Evolutionary conservation across 345 rosid genomes (phyloP).

Genomic region (Crucihimalaya himalaica): DNA sequence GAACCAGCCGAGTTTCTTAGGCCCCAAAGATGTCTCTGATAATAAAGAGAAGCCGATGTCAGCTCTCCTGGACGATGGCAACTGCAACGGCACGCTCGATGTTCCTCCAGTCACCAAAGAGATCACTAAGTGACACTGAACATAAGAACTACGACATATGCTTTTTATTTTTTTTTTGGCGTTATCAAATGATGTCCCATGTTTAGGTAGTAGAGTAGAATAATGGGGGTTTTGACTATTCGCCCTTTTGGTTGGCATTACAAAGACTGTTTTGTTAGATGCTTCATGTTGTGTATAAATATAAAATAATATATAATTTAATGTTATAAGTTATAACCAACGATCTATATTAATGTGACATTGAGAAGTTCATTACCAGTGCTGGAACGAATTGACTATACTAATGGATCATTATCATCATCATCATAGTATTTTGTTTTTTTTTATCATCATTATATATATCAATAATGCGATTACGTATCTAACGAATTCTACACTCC

Average conservation of each 20-base stretch:
- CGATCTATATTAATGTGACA: too few relatives aligned
- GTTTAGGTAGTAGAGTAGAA: background rate
- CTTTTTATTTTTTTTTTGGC: background rate
- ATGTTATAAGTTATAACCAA: background rate
- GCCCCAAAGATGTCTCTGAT: conserved; percentile 35
- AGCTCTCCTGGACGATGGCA: conserved; percentile 35
- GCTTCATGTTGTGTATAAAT: background rate
- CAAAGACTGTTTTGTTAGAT: background rate
- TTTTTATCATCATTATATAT: too few relatives aligned
- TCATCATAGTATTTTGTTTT: too few relatives aligned
- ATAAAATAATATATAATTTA: too few relatives aligned
- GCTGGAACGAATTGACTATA: too few relatives aligned
- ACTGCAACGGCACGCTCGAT: conserved; percentile 32
- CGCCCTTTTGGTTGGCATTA: background rate
- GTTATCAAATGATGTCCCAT: background rate
- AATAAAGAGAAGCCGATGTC: conserved; percentile 32
- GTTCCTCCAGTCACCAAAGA: conserved; percentile 39
- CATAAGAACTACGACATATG: background rate
- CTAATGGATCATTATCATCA: too few relatives aligned
- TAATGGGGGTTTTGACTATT: background rate
- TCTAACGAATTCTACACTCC: too few relatives aligned
- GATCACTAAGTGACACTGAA: conserved; percentile 28
- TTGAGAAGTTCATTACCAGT: too few relatives aligned
- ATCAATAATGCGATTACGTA: too few relatives aligned
- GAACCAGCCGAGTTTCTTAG: conserved; percentile 76